Base-by-base conservation (phyloP, 2,329 filamentous ascomycete species). In the Parastagonospora nodorum region DNA sequence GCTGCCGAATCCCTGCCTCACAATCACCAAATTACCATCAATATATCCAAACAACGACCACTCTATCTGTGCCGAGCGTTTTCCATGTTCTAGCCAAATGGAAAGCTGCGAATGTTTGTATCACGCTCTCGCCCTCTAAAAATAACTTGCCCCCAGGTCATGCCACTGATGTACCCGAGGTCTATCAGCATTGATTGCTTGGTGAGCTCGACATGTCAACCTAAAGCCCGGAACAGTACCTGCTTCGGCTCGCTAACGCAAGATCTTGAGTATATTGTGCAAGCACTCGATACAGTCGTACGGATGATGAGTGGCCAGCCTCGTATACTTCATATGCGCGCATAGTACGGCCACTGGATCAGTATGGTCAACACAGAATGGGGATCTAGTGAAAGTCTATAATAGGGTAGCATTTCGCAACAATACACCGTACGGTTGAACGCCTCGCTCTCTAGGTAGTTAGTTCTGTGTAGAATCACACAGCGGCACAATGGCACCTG, bases 301-400 rank as follows among this genome's bases (percentile, higher is more conserved):
- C 51, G 54, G 39, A 46, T 35, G 42, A 64, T 52, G 53, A 24
- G 47, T 53, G 50, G 46, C 42, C 42, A 16, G 39, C 24, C 42
- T 63, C 67, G 67, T 69, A 71, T 68, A 57, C 65, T 68, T 69
- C 66, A 71, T 71, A 61, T 69, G 52, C 27, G 19, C 19, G 42
- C 48, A 68, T 55, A 67, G 64, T 68, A 49, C 45, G 42, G n/a
- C 36, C 47, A 50, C 49, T 48, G 53, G 47, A 50, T 46, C 42
- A 45, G 45, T 48, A 54, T 50, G 53, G 57, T 53, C 51, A 46
- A 58, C 45, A 16, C 42, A 50, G 16, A 38, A 55, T 52, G 47
- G 48, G 32, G 36, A 48, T 43, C 43, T 42, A 33, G 50, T 15
- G 42, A 57, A 61, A 43, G 51, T 62, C 57, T 68, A 71, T 69